Base-by-base conservation (phyloP, 768 basidiomycete genomes). In the Pisolithus tinctorius region DNA sequence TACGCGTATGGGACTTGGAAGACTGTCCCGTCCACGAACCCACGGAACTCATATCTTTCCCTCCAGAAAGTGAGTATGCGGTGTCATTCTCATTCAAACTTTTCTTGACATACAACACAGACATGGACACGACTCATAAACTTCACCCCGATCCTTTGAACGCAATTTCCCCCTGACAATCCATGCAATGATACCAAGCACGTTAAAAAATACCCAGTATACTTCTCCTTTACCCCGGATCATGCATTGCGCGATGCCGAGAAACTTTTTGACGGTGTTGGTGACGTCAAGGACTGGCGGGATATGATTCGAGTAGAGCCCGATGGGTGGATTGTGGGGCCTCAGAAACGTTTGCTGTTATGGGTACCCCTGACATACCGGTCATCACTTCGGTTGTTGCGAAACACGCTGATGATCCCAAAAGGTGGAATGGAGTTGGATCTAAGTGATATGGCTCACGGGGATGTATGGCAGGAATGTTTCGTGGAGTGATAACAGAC, bases 1-100 rank as follows among this genome's bases (percentile, higher is more conserved):
- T 54, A 14, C 53, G 52, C 9, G 27, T 54, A 6, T 54, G 53
- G 53, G 27, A 53, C 50, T 10, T 29, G 51, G 38, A 27, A n/a
- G 14, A 30, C 48, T 20, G 23, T 17, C 30, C 9, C 14, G 8
- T 23, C 11, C n/a, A 11, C 4, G 11, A 6, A 31, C 31, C 25
- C 31, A 37, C 17, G 5, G 23, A 4, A 4, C 5, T 8, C 25
- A 17, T 29, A 6, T 42, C 16, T 34, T 34, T 34, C 23, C 20
- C 11, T 23, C 41, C 41, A 10, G 41, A 42, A 42, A 13, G 41
- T 42, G 25, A 42, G 41, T 42, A 42, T 3, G 4, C 41, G 3
- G 14, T 13, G 20, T 23, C 17, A 11, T 26, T 26, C 11, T 42
- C 20, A 26, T 26, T 14, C 2, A 23, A 42, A 4, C 13, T 13